phyloP scores from a whole-genome alignment of 2,329 filamentous ascomycete genomes.

The Trichoderma atroviride region DNA sequence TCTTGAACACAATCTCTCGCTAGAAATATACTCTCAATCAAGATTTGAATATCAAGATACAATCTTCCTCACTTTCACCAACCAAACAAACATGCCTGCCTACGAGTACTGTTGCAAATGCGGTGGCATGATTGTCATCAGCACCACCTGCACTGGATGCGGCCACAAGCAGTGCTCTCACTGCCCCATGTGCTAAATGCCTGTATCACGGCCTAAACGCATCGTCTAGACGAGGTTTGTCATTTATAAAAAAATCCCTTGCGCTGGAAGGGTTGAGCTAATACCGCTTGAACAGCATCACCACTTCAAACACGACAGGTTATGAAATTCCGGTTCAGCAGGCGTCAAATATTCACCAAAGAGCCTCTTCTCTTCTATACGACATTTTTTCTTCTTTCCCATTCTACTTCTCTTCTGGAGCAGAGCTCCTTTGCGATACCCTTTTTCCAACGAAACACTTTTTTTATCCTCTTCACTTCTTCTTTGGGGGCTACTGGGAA shows the following conservation, averaged over 20 bases:
- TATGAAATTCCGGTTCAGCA: background rate
- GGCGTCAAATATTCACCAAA: background rate
- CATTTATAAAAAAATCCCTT: background rate
- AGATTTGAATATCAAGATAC: background rate
- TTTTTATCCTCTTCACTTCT: background rate
- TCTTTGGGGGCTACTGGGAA: background rate
- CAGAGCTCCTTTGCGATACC: conserved; percentile 26
- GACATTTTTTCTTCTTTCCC: background rate
- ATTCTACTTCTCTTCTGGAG: background rate
- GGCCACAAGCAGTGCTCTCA: conserved; percentile 53
- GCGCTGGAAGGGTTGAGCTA: background rate
- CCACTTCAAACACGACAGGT: background rate
- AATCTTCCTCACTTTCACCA: background rate
- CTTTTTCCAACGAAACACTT: background rate
- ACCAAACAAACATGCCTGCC: conserved; percentile 45
- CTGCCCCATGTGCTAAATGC: conserved; percentile 45
- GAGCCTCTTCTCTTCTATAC: background rate
- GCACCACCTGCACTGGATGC: conserved; percentile 55
- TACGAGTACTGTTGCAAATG: conserved; percentile 60
- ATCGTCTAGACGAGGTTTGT: background rate
- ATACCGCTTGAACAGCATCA: background rate
- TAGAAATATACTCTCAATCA: background rate
- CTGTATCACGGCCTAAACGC: background rate
- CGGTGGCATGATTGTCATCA: conserved; percentile 60
- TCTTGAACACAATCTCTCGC: background rate